Evolutionary conservation across 2,329 filamentous ascomycete genomes (phyloP).

Genomic region (Fusarium sp.): DNA sequence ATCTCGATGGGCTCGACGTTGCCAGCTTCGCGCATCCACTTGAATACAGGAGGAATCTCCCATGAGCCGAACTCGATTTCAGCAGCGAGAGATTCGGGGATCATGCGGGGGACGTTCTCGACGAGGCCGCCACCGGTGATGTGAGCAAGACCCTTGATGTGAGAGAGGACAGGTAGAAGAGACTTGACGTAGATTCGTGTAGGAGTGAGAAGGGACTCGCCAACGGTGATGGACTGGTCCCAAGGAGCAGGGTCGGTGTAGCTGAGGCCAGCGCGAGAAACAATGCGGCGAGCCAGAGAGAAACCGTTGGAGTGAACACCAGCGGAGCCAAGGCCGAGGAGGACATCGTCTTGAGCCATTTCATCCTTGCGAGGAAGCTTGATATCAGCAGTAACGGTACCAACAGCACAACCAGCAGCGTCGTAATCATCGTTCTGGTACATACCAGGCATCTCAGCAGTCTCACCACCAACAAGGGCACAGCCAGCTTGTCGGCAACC

Average conservation of each 20-base stretch:
- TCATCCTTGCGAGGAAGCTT: constrained; percentile 78
- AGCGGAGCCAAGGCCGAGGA: constrained; percentile 84
- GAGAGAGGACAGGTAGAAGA: constrained; percentile 70
- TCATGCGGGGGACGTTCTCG: constrained; percentile 95
- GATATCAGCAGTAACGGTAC: constrained; percentile 74
- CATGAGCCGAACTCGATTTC: constrained; percentile 81
- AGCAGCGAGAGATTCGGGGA: constrained; percentile 79
- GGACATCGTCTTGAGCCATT: constrained; percentile 84
- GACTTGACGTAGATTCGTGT: constrained; percentile 93
- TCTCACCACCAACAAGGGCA: constrained; percentile 95
- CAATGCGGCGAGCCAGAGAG: constrained; percentile 91
- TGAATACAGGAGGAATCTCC: constrained; percentile 80
- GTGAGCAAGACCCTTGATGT: constrained; percentile 92
- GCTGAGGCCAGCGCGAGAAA: constrained; percentile 74
- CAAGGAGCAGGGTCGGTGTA: constrained; percentile 82
- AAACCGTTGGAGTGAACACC: constrained; percentile 97
- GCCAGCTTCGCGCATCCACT: constrained; percentile 80
- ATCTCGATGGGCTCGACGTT: constrained; percentile 81
- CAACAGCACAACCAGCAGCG: constrained; percentile 87
- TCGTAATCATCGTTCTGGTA: constrained; percentile 91
- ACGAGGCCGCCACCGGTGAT: constrained; percentile 94
- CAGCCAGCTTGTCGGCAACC: constrained; percentile 88
- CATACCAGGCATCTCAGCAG: constrained; percentile 97
- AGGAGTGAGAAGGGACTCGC: constrained; percentile 82
- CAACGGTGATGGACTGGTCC: constrained; percentile 69